Base-by-base conservation (phyloP, 805 yeast genomes). In the Ogataea populi-albae region DNA sequence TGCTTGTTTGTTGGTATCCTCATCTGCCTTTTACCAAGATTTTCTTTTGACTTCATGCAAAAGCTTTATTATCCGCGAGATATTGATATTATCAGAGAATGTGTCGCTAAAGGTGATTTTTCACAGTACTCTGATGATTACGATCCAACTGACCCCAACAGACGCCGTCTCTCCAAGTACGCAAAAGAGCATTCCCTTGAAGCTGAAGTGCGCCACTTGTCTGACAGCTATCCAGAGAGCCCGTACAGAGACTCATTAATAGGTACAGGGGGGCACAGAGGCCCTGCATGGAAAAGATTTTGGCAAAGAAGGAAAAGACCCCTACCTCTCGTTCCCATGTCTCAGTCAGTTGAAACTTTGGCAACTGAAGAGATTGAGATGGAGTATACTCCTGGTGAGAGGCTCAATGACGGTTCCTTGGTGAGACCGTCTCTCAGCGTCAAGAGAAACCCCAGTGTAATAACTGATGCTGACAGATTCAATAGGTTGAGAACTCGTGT, bases 111-210 rank as follows among this genome's bases (percentile, higher is more conserved):
- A 36, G 93, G 93, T 30, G 83, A 80, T 47, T 84, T 73, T 49
- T 77, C 67, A 40, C 76, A 71, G 23, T 83, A 79, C 54, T 88
- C 88, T 8, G 62, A 56, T 8, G 70, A 74, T 35, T 84, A 81
- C 54, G 94, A 84, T 56, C 94, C 94, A 28, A 83, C 94, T 3
- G 89, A 83, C 59, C 86, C 89, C 20, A 62, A 79, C 41, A 69
- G 84, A 47, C 68, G 66, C 11, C 70, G 69, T 41, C 64, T 81
- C 20, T 65, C 77, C 26, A 64, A 70, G 32, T 71, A 75, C 49
- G 55, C 66, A 5, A 49, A 53, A 16, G 59, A 55, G 4, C 59
- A 57, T 26, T 47, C 59, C 5, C 37, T 59, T 26, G 68, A 64
- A 26, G 33, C 47, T 14, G 44, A 38, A 11, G 34, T 32, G 16